These are phyloP conservation scores for Microcera coccophila DNA, from an alignment of 2,329 filamentous ascomycete genomes.

Conservation along the genomic window DNA sequence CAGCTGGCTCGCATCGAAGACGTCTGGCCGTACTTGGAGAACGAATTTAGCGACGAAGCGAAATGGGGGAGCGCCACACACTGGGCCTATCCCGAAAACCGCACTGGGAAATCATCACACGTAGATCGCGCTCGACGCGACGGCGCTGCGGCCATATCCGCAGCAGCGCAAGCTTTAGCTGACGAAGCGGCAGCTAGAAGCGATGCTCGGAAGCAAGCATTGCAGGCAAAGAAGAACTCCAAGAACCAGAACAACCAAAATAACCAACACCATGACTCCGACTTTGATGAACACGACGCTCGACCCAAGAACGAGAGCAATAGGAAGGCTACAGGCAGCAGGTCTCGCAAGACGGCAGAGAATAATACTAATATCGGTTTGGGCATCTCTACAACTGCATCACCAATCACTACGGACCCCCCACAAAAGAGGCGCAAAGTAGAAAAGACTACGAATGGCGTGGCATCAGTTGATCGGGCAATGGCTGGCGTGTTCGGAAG, in stretches of 20 bases:
- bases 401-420: constrained; percentile 52
- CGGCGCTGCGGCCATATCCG: constrained; percentile 71
- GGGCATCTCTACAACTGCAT: constrained; percentile 57
- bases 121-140: constrained; percentile 75
- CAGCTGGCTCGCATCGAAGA: constrained; percentile 82
- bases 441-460: constrained; percentile 59
- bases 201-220: constrained; percentile 77
- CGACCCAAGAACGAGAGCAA: constrained; percentile 44
- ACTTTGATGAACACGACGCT: constrained; percentile 67
- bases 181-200: constrained; percentile 81
- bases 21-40: constrained; percentile 79
- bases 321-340: constrained; percentile 63
- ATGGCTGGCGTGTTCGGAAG: constrained; percentile 55
- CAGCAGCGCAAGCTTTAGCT: constrained; percentile 71
- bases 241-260: constrained; percentile 47
- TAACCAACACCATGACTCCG: constrained; percentile 56
- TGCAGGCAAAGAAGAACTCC: constrained; percentile 70
- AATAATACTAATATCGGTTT: constrained; percentile 56
- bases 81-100: constrained; percentile 91
- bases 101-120: constrained; percentile 59
- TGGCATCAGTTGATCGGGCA: constrained; percentile 61
- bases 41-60: constrained; percentile 90
- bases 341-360: constrained; percentile 59
- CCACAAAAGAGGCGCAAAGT: constrained; percentile 76
- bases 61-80: constrained; percentile 87